Conservation (phyloP, 495 filamentous ascomycete genomes). For the Pseudevernia furfuracea region DNA sequence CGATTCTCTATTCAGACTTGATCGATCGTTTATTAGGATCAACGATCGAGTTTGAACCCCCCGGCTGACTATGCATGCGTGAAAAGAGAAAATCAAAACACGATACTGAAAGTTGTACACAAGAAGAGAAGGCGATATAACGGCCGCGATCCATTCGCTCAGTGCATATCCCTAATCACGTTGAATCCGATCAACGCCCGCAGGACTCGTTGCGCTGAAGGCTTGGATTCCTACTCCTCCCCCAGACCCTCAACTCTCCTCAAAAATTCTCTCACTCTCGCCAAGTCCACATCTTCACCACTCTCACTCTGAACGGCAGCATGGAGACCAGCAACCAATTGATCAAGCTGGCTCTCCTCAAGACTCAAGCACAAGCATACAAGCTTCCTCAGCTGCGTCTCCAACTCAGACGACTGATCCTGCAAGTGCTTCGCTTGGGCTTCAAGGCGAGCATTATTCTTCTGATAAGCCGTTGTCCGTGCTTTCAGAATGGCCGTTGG, state of each 20-base stretch:
- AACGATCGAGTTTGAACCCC: background rate
- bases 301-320: constrained; percentile 68
- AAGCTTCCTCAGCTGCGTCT: constrained; percentile 61
- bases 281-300: constrained; percentile 55
- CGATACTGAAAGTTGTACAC: background rate
- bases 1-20: background rate
- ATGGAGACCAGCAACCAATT: constrained; percentile 51
- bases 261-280: constrained; percentile 63
- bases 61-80: background rate
- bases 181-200: background rate
- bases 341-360: constrained; percentile 50
- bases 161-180: background rate
- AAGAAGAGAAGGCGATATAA: background rate
- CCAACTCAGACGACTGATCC: constrained; percentile 55
- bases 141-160: background rate
- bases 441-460: constrained; percentile 39
- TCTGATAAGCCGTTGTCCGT: constrained; percentile 41
- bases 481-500: constrained; percentile 28
- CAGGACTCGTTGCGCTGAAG: background rate
- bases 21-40: background rate
- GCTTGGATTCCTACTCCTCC: constrained; percentile 6
- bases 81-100: background rate
- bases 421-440: constrained; percentile 44
- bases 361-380: constrained; percentile 63
- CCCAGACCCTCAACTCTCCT: constrained; percentile 53